phyloP scores from a whole-genome alignment of 192 early-diverging fungal species.

The Gamsiella multidivaricata region DNA sequence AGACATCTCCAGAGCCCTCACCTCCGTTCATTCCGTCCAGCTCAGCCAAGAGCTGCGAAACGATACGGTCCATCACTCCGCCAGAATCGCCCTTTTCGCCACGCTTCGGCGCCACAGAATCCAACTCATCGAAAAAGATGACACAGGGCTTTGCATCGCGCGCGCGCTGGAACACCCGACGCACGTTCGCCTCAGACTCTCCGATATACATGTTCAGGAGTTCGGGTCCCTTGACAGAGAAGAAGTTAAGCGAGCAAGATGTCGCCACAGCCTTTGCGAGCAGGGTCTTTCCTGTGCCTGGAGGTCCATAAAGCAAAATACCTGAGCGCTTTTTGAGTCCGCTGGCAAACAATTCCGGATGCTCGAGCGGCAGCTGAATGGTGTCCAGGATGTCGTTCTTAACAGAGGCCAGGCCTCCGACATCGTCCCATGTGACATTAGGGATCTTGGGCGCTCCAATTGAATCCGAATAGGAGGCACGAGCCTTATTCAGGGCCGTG shows the following conservation, averaged over 20 bases:
- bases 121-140: conserved; percentile 99
- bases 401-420: conserved; percentile 93
- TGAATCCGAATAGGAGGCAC: conserved; percentile 86
- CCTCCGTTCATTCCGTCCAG: conserved; percentile 90
- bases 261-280: conserved; percentile 99
- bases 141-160: conserved; percentile 98
- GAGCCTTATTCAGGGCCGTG: conserved; percentile 79
- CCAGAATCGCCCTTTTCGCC: conserved; percentile 98
- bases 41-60: conserved; percentile 95
- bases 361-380: conserved; percentile 94
- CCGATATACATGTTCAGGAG: conserved; percentile 99
- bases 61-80: conserved; percentile 99
- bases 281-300: conserved; percentile 98
- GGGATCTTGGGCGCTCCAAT: conserved; percentile 99
- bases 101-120: conserved; percentile 97
- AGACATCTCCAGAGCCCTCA: conserved; percentile 77
- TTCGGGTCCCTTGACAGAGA: conserved; percentile 98
- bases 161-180: conserved; percentile 94
- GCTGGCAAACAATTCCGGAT: conserved; percentile 95
- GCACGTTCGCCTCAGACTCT: conserved; percentile 98
- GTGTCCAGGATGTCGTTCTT: conserved; percentile 96
- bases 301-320: conserved; percentile 95
- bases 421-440: conserved; percentile 97
- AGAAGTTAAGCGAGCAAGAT: conserved; percentile 96
- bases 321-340: conserved; percentile 96